Evolutionary conservation across 129 eudicot genomes (phyloP).

Genomic region (Daucus carota): DH1_v3.0 NC_030384.2:45360001-45360500

Average conservation of each 20-base stretch:
- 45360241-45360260: slow-evolving; percentile 15
- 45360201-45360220: slow-evolving; percentile 4
- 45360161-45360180: slow-evolving; percentile 13
- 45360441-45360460: background rate
- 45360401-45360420: slow-evolving; percentile 2
- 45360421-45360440: background rate
- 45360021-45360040: slow-evolving; percentile 13
- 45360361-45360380: slow-evolving; percentile 17
- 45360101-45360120: background rate
- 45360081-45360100: background rate
- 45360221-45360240: slow-evolving; percentile 8
- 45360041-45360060: slow-evolving; percentile 9
- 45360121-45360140: background rate
- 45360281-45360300: slow-evolving; percentile 10
- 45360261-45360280: slow-evolving; percentile 6
- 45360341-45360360: slow-evolving; percentile 13
- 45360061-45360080: background rate
- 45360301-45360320: slow-evolving; percentile 20
- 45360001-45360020: slow-evolving; percentile 8
- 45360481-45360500: background rate
- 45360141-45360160: slow-evolving; percentile 8
- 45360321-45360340: slow-evolving; percentile 10
- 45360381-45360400: slow-evolving; percentile 11
- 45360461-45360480: background rate
- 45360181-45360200: slow-evolving; percentile 6